Base-by-base conservation (phyloP, 306 rosid species). In the Adenanthera pavonina region DNA sequence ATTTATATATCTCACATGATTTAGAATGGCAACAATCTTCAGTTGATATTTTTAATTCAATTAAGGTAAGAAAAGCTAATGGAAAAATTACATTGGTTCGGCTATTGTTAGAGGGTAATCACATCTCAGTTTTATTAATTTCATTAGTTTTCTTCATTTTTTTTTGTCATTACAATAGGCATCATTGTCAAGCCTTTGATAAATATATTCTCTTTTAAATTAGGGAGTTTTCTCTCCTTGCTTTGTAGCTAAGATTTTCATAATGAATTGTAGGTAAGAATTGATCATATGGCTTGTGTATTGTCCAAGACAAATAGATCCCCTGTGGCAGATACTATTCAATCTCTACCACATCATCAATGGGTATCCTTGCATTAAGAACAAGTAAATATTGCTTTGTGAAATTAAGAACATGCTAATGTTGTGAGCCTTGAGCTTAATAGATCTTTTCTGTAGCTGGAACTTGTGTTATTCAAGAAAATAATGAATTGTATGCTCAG, bases 291-390 rank as follows among this genome's bases (percentile, higher is more conserved):
- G 98, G 97, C 90, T 54, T 73, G 82, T 76, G 96, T 94, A 49
- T 87, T 93, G 90, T 89, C 99, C 73, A 95, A 89, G 91, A 90
- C 96, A 17, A 93, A 80, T 85, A 90, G 84, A 83, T 92, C 97
- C 35, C 93, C 96, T 1, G 93, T 88, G 52, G 93, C 92, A 78
- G 97, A 93, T 78, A 93, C 95, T 49, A 91, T 95, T 83, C 97
- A 89, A 81, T 87, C 96, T 84, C 94, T 95, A 75, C 99, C 99
- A 35, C 99, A 89, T 78, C 97, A 95, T 89, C 99, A 95, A 77
- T 97, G 92, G 95, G 98, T 94, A 89, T 82, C 19, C 72, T 46
- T 85, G 72, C 69, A 84, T 81, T 59, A 25, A 16, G 72, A 57
- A 72, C 69, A 53, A 34, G 69, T 67, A 43, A 33, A 33, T 65